These are phyloP conservation scores for Fomes fomentarius DNA, from an alignment of 1,284 basidiomycete genomes.

Conservation along the genomic window DNA sequence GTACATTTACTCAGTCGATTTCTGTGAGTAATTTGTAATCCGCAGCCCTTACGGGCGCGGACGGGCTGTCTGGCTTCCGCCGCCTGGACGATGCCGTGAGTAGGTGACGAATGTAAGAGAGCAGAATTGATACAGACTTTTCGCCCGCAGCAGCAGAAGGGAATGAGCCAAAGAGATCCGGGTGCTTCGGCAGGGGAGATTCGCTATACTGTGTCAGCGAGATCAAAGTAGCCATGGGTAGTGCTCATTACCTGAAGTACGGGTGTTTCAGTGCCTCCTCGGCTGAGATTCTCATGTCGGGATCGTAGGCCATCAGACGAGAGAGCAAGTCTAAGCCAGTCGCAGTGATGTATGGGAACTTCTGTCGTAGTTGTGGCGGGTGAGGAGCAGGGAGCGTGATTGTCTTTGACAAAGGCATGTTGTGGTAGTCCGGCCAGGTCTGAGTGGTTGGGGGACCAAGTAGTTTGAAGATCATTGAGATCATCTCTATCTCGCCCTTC, in stretches of 20 bases:
- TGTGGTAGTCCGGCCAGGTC: constrained; percentile 86
- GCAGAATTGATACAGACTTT: constrained; percentile 58
- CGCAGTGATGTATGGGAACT: constrained; percentile 82
- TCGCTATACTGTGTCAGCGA: constrained; percentile 57
- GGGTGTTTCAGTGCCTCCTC: constrained; percentile 89
- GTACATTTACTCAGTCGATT: constrained; percentile 32
- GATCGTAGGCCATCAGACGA: constrained; percentile 88
- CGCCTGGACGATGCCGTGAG: constrained; percentile 47
- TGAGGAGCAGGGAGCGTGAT: constrained; percentile 82
- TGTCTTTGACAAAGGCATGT: constrained; percentile 80
- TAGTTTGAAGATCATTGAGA: constrained; percentile 92
- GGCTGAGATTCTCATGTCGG: constrained; percentile 81
- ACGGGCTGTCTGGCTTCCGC: constrained; percentile 75
- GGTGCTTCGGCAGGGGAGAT: constrained; percentile 93
- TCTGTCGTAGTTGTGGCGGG: constrained; percentile 69
- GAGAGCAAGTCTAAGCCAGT: constrained; percentile 87
- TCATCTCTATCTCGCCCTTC: constrained; percentile 92
- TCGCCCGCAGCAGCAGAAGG: constrained; percentile 97
- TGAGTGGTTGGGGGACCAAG: constrained; percentile 86
- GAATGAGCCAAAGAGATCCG: constrained; percentile 96
- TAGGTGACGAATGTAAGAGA: background rate
- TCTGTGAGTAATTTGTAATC: constrained; percentile 62
- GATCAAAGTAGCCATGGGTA: background rate
- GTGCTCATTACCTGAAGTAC: constrained; percentile 77
- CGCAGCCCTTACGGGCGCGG: constrained; percentile 69